phyloP scores from a whole-genome alignment of 371 early-diverging fungal species.

The Catenaria anguillulae region DNA sequence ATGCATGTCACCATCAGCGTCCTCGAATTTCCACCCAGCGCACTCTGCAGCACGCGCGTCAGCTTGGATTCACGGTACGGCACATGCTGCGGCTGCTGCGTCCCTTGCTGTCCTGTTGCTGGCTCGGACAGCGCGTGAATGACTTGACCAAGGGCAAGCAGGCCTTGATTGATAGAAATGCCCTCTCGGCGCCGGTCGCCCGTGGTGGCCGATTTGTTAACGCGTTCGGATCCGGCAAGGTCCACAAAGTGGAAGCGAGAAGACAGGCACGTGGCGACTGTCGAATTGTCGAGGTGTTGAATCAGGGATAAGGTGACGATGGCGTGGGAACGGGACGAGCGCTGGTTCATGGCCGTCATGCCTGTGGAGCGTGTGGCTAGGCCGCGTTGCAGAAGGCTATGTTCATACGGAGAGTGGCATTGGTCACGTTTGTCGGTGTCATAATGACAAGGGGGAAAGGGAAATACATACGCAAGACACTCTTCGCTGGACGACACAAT shows the following conservation, averaged over 20 bases:
- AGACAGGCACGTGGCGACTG: constrained; percentile 23
- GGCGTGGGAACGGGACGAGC: constrained; percentile 93
- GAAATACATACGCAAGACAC: neutral
- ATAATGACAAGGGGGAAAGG: too few relatives aligned
- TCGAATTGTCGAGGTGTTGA: constrained; percentile 50
- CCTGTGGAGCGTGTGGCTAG: constrained; percentile 74
- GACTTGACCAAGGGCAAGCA: constrained; percentile 96
- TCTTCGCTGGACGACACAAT: constrained; percentile 34
- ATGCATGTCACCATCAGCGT: constrained; percentile 91
- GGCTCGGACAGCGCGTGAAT: constrained; percentile 94
- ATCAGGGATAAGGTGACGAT: constrained; percentile 79
- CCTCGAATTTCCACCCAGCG: constrained; percentile 77
- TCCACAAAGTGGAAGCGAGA: constrained; percentile 99
- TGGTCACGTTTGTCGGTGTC: neutral
- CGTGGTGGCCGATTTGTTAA: constrained; percentile 86
- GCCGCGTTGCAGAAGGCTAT: constrained; percentile 55
- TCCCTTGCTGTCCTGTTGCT: too few relatives aligned
- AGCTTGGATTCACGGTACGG: constrained; percentile 98
- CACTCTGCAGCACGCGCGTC: constrained; percentile 88
- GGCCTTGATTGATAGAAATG: constrained; percentile 94
- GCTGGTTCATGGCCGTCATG: constrained; percentile 91
- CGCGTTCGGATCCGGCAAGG: constrained; percentile 97
- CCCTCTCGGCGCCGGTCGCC: constrained; percentile 96
- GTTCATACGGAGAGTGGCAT: neutral
- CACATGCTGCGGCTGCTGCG: constrained; percentile 57